phyloP scores from a whole-genome alignment of 345 rosid genomes.

The Syzygium grande region DNA sequence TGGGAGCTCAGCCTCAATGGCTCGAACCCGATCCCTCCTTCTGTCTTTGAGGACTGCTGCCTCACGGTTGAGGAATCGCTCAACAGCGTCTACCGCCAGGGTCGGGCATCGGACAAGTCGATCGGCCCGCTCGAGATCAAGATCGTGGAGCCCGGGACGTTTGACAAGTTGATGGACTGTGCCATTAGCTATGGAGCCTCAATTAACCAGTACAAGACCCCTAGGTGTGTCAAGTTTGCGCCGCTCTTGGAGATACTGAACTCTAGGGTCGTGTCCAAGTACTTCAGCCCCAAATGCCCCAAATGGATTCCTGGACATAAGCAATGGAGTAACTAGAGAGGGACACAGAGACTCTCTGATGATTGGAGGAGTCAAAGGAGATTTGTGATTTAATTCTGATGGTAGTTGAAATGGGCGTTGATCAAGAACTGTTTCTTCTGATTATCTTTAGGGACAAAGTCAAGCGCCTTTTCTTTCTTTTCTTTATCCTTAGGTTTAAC shows the following conservation, averaged over 20 bases:
- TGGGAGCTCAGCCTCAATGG: slow-evolving; percentile 77
- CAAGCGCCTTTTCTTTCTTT: slow-evolving; percentile 12
- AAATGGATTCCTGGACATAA: slow-evolving; percentile 90
- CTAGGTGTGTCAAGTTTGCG: slow-evolving; percentile 88
- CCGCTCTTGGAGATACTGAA: slow-evolving; percentile 87
- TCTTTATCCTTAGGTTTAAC: slow-evolving; percentile 6
- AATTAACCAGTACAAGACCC: slow-evolving; percentile 93
- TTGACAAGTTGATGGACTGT: slow-evolving; percentile 96
- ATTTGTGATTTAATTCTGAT: neutral
- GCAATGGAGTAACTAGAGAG: slow-evolving; percentile 55
- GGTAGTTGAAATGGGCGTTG: slow-evolving; percentile 7
- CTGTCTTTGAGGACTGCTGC: slow-evolving; percentile 91
- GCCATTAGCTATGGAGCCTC: slow-evolving; percentile 92
- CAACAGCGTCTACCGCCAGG: slow-evolving; percentile 95
- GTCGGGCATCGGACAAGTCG: slow-evolving; percentile 77
- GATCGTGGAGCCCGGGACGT: slow-evolving; percentile 84
- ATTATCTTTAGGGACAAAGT: slow-evolving; percentile 34
- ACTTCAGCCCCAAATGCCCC: slow-evolving; percentile 89
- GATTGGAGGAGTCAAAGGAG: slow-evolving; percentile 1
- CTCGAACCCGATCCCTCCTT: slow-evolving; percentile 76
- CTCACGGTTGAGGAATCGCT: slow-evolving; percentile 79
- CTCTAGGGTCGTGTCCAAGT: slow-evolving; percentile 55
- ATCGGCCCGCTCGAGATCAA: slow-evolving; percentile 91
- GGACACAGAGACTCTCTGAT: neutral
- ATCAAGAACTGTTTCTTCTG: neutral